These are phyloP conservation scores for sunflower (Helianthus annuus) DNA, from an alignment of 129 eudicot species.

Conservation along the genomic window HanXRQr2.0-SUNRISE NC_035440.2:28588811-28589310, in stretches of 20 bases:
- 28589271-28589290: neutral
- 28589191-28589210: constrained; percentile 21
- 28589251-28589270: neutral
- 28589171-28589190: neutral
- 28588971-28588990: too few species aligned
- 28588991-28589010: neutral
- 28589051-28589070: neutral
- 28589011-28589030: neutral
- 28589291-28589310: too few species aligned
- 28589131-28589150: constrained; percentile 28
- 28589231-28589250: constrained; percentile 8
- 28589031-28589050: neutral
- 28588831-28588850: too few species aligned
- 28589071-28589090: neutral
- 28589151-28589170: neutral
- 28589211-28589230: constrained; percentile 5
- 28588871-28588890: too few species aligned
- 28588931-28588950: too few species aligned
- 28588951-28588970: too few species aligned
- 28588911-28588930: too few species aligned
- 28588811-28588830: too few species aligned
- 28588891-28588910: too few species aligned
- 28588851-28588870: too few species aligned
- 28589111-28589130: constrained; percentile 6
- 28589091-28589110: neutral